Conservation (phyloP, 2,329 filamentous ascomycete genomes). For the Aspergillus transmontanensis region DNA sequence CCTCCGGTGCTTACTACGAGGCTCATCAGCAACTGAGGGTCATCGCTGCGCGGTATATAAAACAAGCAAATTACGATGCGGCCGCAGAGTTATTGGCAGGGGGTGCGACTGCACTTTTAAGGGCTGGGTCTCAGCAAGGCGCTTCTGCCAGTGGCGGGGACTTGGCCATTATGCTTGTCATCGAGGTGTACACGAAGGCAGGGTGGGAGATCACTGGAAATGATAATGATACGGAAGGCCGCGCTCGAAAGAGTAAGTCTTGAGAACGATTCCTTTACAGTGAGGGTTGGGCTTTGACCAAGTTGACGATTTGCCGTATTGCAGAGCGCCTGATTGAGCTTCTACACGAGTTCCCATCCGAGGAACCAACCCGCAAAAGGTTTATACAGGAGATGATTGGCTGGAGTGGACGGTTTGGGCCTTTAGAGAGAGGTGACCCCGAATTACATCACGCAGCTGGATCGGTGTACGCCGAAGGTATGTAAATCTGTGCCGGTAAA, state of each 20-base stretch:
- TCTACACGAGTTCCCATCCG: conserved; percentile 75
- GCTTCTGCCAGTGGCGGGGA: conserved; percentile 93
- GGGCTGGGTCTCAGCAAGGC: conserved; percentile 66
- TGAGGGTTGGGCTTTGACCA: not conserved
- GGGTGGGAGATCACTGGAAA: conserved; percentile 64
- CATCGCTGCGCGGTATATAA: conserved; percentile 90
- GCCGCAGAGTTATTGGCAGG: conserved; percentile 85
- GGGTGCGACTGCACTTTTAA: conserved; percentile 79
- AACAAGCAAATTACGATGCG: conserved; percentile 78
- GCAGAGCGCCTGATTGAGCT: conserved; percentile 70
- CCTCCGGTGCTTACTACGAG: conserved; percentile 93
- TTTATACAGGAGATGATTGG: conserved; percentile 83
- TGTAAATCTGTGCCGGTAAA: conserved; percentile 10
- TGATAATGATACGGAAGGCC: conserved; percentile 60
- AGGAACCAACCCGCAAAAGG: conserved; percentile 90
- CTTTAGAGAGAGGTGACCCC: conserved; percentile 87
- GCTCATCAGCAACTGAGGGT: conserved; percentile 97
- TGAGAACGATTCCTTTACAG: not conserved
- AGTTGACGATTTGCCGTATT: conserved; percentile 6
- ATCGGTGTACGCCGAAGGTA: conserved; percentile 79
- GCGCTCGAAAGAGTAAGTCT: conserved; percentile 61
- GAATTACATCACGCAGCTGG: conserved; percentile 93
- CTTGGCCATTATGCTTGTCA: conserved; percentile 78
- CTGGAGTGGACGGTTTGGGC: conserved; percentile 85
- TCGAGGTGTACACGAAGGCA: conserved; percentile 89